Conservation (phyloP, 371 early-diverging fungal genomes). For the Mucor ambiguus region DNA sequence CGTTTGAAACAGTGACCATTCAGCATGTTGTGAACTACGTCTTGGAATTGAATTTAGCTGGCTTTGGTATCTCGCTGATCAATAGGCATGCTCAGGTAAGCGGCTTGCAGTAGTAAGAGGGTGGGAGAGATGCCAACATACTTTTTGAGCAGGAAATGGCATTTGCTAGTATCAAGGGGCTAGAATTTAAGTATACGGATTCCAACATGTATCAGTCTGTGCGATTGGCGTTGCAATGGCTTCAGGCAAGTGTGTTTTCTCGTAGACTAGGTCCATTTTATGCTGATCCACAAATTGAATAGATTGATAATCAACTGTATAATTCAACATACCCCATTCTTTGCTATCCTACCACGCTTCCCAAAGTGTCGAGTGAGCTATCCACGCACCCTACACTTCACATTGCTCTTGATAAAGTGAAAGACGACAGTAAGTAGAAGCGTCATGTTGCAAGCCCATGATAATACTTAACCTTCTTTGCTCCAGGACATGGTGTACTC, state of each 20-base stretch:
- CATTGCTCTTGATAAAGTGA: constrained; percentile 65
- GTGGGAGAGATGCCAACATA: no score
- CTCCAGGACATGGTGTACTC: constrained; percentile 71
- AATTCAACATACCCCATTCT: constrained; percentile 79
- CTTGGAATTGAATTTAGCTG: constrained; percentile 46
- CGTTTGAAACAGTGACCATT: constrained; percentile 57
- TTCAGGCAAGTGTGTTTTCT: constrained; percentile 45
- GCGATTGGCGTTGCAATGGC: constrained; percentile 72
- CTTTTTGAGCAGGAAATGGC: constrained; percentile 62
- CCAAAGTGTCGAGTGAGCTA: constrained; percentile 52
- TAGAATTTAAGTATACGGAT: constrained; percentile 71
- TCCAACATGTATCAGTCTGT: constrained; percentile 67
- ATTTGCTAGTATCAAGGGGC: constrained; percentile 70
- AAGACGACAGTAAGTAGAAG: constrained; percentile 62
- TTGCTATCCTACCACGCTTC: constrained; percentile 79
- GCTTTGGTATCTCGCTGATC: constrained; percentile 81
- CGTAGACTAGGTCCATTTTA: not conserved
- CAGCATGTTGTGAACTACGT: constrained; percentile 40
- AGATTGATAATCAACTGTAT: constrained; percentile 87
- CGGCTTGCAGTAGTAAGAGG: no score
- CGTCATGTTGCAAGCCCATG: no score
- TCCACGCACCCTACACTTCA: constrained; percentile 59
- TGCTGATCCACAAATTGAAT: not conserved
- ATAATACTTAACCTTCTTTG: not conserved
- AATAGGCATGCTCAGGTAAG: constrained; percentile 47